Base-by-base conservation (phyloP, 345 rosid genomes). In the Excoecaria cochinchinensis region DNA sequence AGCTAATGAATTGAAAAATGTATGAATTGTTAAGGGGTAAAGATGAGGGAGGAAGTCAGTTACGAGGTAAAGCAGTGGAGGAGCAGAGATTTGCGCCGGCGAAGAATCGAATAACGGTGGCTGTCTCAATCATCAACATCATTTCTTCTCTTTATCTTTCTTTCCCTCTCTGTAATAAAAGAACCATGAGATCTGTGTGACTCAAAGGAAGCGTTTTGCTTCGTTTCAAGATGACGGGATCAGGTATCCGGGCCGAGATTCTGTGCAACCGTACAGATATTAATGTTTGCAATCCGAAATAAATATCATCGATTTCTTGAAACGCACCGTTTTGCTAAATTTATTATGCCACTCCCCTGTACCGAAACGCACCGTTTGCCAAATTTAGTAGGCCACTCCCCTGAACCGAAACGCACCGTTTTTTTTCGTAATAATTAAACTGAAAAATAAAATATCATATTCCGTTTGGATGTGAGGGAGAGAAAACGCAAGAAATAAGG, bases 41-140 rank as follows among this genome's bases (percentile, higher is more conserved):
- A 55, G 70, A 44, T 46, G 22, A 58, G 72, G 73, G 19, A 40
- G 51, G 21, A 39, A 39, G 47, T 44, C 59, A 62, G 75, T 83
- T 87, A 90, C 97, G 77, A 25, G 82, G 82, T 66, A 87, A 50
- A 79, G 87, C 67, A 58, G 88, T 44, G 77, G 90, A 83, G 50
- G 87, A 84, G 78, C 79, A 82, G 82, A 86, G 82, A 71, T 78
- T 85, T n/a, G 80, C 72, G 56, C 84, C 90, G 80, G 89, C 59
- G 72, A 87, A 74, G 77, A 91, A 86, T 72, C 97, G 93, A 17
- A 84, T 83, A 78, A 91, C 91, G 85, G 89, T 74, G 74, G 89
- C 84, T 69, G 91, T 82, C 70, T 91, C 92, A 67, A 81, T 87
- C 89, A 86, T 90, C 90, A 46, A 74, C 72, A 70, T 67, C 72